Percentiles rank a stretch among this genome's conserved stretches.
Conservation (phyloP, 352 stramenopile genomes). For the Globisporangium carolinianum region DNA sequence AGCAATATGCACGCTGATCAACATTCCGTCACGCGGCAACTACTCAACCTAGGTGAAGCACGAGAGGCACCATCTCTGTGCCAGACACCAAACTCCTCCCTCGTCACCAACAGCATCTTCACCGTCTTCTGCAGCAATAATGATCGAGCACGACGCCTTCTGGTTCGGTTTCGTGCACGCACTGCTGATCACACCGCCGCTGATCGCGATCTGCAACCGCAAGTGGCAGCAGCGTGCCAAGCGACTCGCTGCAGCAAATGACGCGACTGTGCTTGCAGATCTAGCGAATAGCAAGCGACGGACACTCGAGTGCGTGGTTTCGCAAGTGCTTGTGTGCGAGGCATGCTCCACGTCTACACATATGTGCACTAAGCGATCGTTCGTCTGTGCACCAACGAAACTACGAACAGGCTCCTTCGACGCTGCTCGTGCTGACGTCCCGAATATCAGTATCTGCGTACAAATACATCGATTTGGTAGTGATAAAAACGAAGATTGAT, state of each 20-base stretch:
- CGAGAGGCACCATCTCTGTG: not conserved
- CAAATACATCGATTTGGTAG: not conserved
- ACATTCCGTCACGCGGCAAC: not conserved
- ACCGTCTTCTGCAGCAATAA: not conserved
- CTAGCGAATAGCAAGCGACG: slow-evolving; percentile 14
- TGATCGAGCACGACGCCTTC: slow-evolving; percentile 15
- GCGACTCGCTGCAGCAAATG: slow-evolving; percentile 4
- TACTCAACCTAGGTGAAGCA: not conserved
- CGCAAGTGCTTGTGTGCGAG: not conserved
- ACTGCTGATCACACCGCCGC: slow-evolving; percentile 35
- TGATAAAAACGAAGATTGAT: not conserved
- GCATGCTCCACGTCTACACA: too few species aligned
- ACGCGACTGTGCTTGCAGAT: slow-evolving; percentile 6
- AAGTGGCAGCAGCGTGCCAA: slow-evolving; percentile 25
- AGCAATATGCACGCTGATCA: not conserved
- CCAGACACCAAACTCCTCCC: too few species aligned
- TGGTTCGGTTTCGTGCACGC: slow-evolving; percentile 48
- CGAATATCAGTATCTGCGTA: too few species aligned
- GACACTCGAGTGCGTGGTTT: slow-evolving; percentile 28
- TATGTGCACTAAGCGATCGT: not conserved
- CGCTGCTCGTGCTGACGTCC: too few species aligned
- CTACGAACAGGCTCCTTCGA: too few species aligned
- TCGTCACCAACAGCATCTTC: too few species aligned
- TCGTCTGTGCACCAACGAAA: too few species aligned
- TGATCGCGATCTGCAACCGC: slow-evolving; percentile 35